Base-by-base conservation (phyloP, 108 stramenopile species). In the Pseudonitzschia pungens region DNA sequence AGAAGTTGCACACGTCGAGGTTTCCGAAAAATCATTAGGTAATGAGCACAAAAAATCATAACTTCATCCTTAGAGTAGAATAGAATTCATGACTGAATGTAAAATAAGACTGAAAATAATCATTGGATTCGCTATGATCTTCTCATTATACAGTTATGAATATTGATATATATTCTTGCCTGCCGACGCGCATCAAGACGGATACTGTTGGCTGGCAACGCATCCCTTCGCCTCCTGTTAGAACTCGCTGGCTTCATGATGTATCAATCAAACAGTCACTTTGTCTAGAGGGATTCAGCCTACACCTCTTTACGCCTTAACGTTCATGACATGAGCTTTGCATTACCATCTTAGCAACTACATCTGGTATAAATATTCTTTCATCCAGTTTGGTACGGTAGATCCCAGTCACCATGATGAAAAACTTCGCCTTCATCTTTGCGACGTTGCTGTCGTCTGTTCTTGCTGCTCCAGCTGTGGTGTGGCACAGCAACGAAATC, bases 391-490 rank as follows among this genome's bases (percentile, higher is more conserved):
- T 5, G 26, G 54, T 55, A 55, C 24, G 26, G 54, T 55, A 55
- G 26, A 55, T 55, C 54, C 26, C 2, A 55, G 2, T 63, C 21
- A 76, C 31, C 42, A 77, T 70, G 55, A 77, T 71, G 77, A 71
- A 58, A 21, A 50, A 31, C 28, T 44, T 27, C 24, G n/a, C 70
- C 32, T 54, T 73, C 32, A 18, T 79, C 33, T 62, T 36, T 20
- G 56, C 75, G 36, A 53, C 78, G 24, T 24, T 84, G 18, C 2
- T 76, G 32, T 69, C 70, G 31, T 58, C 79, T 26, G 70, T 79
- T 67, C 42, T 67, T 55, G 87, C 86, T 27, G 90, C 90, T 33
- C 90, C 90, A 14, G 90, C 90, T 67, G 78, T 91, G 9, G 86
- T 91, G 42, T 91, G 90, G 90, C 81, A 81, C 55, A 84, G 74